Evolutionary conservation across 805 yeast genomes (phyloP), one percentile per base, ranked within the genome.

Genomic region (Tetrapisispora nanseiensis): DNA sequence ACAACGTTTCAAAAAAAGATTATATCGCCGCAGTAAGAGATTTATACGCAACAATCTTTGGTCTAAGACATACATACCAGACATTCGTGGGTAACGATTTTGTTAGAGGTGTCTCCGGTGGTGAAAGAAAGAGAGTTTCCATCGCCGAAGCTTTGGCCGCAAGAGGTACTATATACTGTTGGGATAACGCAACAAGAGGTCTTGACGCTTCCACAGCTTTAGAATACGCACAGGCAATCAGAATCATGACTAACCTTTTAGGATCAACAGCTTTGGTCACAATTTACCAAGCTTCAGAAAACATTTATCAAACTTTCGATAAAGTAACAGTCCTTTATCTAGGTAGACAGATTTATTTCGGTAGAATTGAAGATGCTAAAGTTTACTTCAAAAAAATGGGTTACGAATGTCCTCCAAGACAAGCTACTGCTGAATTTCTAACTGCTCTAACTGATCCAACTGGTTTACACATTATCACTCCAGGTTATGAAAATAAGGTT

Each of bases 51-150:
- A 63, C 68, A 1, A 63, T 66, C 37, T 77, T 74, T 51, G 83
- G 81, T 41, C 62, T 79, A 43, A 61, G 69, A 23, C 81, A 75
- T 56, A 72, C 81, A 8, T 65, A 68, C 44, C 62, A 71, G 51
- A 74, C 80, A 18, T 69, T 67, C 43, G 80, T 75, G 19, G 80
- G 80, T 41, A 68, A 69, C 55, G 80, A 75, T 44, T 67, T 68
- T 37, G 68, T 78, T 28, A 72, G 86, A 61, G 85, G 87, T 65
- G 83, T 81, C 26, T 80, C 90, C 41, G 90, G 95, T 55, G 92
- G 94, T 69, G 92, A 85, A 64, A 70, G 94, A 51, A 83, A 83
- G 63, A 75, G 95, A 66, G 90, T 85, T 10, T 81, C 90, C 12
- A 79, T 85, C 54, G 86, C 87, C 13, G 95, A 85, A 63, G 84